Evolutionary conservation across 306 rosid genomes (phyloP).

Genomic region (Ormosia emarginata): DNA sequence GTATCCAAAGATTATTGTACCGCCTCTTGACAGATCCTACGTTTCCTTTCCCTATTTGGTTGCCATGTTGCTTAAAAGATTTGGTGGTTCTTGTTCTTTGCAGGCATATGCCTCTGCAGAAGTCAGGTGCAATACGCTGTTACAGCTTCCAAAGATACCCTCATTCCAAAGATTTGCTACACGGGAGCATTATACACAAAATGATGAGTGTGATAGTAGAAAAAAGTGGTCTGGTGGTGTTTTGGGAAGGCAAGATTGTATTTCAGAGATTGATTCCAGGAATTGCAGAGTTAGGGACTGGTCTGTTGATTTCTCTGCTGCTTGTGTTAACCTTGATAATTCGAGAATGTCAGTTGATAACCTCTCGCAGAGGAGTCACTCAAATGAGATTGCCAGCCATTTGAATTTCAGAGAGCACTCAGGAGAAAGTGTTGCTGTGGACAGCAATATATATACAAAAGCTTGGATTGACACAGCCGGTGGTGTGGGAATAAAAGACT

Average conservation of each 20-base stretch:
- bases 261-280: constrained; percentile 96
- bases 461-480: constrained; percentile 98
- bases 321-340: constrained; percentile 82
- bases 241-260: constrained; percentile 89
- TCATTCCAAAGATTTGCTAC: constrained; percentile 95
- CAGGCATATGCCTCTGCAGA: constrained; percentile 98
- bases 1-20: background rate
- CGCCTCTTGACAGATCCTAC: background rate
- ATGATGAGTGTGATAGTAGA: constrained; percentile 75
- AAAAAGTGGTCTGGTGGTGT: constrained; percentile 84
- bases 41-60: constrained; percentile 7
- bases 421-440: constrained; percentile 92
- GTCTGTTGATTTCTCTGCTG: constrained; percentile 95
- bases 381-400: constrained; percentile 84
- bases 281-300: constrained; percentile 95
- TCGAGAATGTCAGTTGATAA: constrained; percentile 75
- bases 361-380: constrained; percentile 89
- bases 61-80: constrained; percentile 16
- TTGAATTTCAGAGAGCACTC: constrained; percentile 89
- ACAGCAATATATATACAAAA: constrained; percentile 86
- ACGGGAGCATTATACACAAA: constrained; percentile 67
- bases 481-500: constrained; percentile 78
- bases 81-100: constrained; percentile 27
- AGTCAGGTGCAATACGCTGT: constrained; percentile 59
- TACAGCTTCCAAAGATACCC: constrained; percentile 98